phyloP scores from a whole-genome alignment of 1,284 basidiomycete species.

The Schizophyllum amplum region DNA sequence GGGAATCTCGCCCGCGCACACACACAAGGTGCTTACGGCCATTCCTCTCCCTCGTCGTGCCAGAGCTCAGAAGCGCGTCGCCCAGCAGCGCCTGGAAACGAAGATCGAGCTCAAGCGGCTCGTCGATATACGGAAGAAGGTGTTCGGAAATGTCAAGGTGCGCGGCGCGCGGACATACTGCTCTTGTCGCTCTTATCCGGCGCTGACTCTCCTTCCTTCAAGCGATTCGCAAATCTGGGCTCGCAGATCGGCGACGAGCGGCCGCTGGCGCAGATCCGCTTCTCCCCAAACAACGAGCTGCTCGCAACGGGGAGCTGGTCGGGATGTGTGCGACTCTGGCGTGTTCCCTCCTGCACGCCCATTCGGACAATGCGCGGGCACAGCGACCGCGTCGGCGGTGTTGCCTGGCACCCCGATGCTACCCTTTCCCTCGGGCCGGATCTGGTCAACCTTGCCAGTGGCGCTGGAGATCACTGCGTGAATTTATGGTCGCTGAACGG shows the following conservation, averaged over 20 bases:
- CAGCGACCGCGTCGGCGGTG: conserved; percentile 86
- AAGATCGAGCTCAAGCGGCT: conserved; percentile 84
- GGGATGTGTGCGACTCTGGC: conserved; percentile 92
- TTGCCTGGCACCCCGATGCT: conserved; percentile 96
- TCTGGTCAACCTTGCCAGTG: conserved; percentile 82
- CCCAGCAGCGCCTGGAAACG: conserved; percentile 83
- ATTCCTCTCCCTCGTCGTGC: conserved; percentile 28
- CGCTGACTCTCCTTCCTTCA: conserved; percentile 2
- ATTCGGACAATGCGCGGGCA: conserved; percentile 74
- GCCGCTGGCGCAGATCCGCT: conserved; percentile 89
- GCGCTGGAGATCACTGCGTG: conserved; percentile 81
- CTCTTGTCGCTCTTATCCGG: neutral
- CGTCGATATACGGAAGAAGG: conserved; percentile 84
- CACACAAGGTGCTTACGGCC: conserved; percentile 70
- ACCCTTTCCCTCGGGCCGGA: conserved; percentile 70
- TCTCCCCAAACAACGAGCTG: conserved; percentile 84
- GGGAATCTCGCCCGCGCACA: conserved; percentile 48
- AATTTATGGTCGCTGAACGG: conserved; percentile 88
- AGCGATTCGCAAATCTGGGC: conserved; percentile 89
- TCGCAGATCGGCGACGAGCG: conserved; percentile 97
- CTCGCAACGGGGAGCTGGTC: conserved; percentile 96
- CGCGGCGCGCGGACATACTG: conserved; percentile 16
- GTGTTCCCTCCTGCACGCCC: conserved; percentile 82
- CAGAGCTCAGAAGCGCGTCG: conserved; percentile 90
- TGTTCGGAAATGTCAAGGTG: conserved; percentile 87